phyloP scores from a whole-genome alignment of 2,329 filamentous ascomycete genomes.

The Fonsecaea monophora region DNA sequence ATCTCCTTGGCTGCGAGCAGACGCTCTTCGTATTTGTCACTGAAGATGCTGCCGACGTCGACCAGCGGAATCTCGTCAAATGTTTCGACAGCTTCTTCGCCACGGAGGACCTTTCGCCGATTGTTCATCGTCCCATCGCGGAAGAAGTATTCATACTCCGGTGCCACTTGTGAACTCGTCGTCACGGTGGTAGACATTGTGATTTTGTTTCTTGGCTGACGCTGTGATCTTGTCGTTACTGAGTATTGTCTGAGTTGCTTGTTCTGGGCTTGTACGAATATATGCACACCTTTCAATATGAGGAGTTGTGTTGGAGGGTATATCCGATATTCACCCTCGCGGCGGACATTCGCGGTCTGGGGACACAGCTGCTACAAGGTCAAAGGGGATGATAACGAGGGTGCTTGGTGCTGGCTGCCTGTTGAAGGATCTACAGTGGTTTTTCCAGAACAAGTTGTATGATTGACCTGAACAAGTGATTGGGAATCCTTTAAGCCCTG shows the following conservation, averaged over 20 bases:
- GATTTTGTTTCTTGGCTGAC: background rate
- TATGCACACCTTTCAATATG: background rate
- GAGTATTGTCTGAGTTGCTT: background rate
- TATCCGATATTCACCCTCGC: background rate
- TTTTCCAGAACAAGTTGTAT: background rate
- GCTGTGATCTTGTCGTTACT: background rate
- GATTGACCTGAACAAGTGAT: background rate
- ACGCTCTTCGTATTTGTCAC: constrained; percentile 19
- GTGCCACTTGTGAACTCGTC: background rate
- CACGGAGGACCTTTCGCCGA: constrained; percentile 16
- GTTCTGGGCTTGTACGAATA: background rate
- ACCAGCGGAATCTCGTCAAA: constrained; percentile 31
- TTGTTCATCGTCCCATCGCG: constrained; percentile 21
- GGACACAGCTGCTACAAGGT: background rate
- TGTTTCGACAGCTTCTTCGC: constrained; percentile 18
- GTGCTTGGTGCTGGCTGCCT: background rate
- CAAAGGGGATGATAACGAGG: background rate
- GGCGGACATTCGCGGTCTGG: background rate
- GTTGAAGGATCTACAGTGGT: background rate
- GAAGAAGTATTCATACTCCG: constrained; percentile 22
- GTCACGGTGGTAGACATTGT: constrained; percentile 24
- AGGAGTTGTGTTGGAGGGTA: background rate
- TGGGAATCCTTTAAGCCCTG: background rate
- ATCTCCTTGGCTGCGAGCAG: constrained; percentile 45
- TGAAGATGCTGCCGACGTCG: constrained; percentile 29